phyloP scores from a whole-genome alignment of 23 red algal species.

The Gracilaria domingensis region DNA sequence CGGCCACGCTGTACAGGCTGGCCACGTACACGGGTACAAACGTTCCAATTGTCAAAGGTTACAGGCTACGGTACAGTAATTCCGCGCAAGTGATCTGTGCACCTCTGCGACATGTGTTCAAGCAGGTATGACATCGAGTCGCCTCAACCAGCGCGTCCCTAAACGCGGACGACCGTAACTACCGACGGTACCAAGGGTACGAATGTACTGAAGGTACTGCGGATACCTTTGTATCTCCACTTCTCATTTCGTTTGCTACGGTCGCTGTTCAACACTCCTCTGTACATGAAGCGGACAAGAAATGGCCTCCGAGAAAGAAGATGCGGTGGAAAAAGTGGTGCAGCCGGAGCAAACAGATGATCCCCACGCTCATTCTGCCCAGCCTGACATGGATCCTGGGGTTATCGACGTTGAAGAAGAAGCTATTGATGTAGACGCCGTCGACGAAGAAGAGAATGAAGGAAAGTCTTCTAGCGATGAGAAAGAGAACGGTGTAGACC shows the following conservation, averaged over 20 bases:
- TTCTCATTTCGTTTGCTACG: background rate
- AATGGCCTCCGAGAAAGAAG: constrained; percentile 27
- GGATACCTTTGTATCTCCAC: too few relatives aligned
- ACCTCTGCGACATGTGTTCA: too few relatives aligned
- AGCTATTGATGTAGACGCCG: constrained; percentile 14
- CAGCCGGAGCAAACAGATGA: constrained; percentile 3
- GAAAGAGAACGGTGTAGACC: background rate
- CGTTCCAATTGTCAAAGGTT: too few relatives aligned
- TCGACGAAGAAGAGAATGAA: background rate
- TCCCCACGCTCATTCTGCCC: background rate
- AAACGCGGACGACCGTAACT: too few relatives aligned
- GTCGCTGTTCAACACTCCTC: background rate
- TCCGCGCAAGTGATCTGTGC: too few relatives aligned
- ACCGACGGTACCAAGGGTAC: too few relatives aligned
- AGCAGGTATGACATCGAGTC: too few relatives aligned
- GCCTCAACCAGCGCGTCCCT: too few relatives aligned
- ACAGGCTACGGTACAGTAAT: too few relatives aligned
- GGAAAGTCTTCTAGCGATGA: background rate
- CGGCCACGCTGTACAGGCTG: too few relatives aligned
- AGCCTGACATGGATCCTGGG: constrained; percentile 31
- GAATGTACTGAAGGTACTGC: too few relatives aligned
- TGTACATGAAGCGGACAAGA: background rate
- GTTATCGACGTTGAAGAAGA: constrained; percentile 31
- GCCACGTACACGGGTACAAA: too few relatives aligned
- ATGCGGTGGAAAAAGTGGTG: constrained; percentile 1